Evolutionary conservation across 2,329 filamentous ascomycete genomes (phyloP).

Genomic region (Monilinia vaccinii-corymbosi): DNA sequence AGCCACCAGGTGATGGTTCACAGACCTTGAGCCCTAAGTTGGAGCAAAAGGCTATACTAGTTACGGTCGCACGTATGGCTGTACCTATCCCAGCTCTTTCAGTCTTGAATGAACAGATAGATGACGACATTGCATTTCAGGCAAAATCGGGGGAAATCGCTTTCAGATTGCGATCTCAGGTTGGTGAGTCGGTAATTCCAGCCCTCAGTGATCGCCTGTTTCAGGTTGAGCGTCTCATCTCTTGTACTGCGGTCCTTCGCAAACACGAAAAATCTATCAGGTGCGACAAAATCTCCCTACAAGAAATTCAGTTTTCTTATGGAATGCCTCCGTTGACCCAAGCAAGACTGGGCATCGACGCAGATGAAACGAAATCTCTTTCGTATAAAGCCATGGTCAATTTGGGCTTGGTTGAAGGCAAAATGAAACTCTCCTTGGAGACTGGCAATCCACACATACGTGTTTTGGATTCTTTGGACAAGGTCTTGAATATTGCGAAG

Average conservation of each 20-base stretch:
- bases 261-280: conserved; percentile 44
- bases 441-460: conserved; percentile 58
- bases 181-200: conserved; percentile 26
- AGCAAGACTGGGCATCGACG: conserved; percentile 15
- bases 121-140: conserved; percentile 29
- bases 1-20: background rate
- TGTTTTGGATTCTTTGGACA: conserved; percentile 48
- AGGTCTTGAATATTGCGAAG: conserved; percentile 44
- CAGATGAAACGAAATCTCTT: conserved; percentile 11
- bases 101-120: conserved; percentile 25
- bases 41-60: conserved; percentile 23
- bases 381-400: conserved; percentile 48
- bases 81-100: conserved; percentile 21
- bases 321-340: conserved; percentile 26
- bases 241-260: conserved; percentile 58
- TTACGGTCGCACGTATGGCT: conserved; percentile 28
- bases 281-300: conserved; percentile 51
- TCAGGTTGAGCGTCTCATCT: conserved; percentile 61
- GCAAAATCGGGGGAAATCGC: conserved; percentile 24
- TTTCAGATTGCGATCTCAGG: conserved; percentile 25
- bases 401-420: conserved; percentile 39
- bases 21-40: background rate
- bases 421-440: conserved; percentile 50
- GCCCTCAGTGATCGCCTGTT: conserved; percentile 29
- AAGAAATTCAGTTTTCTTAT: conserved; percentile 62